These are phyloP conservation scores for Calonectria honghensis DNA, from an alignment of 2,329 filamentous ascomycete genomes.

Conservation along the genomic window DNA sequence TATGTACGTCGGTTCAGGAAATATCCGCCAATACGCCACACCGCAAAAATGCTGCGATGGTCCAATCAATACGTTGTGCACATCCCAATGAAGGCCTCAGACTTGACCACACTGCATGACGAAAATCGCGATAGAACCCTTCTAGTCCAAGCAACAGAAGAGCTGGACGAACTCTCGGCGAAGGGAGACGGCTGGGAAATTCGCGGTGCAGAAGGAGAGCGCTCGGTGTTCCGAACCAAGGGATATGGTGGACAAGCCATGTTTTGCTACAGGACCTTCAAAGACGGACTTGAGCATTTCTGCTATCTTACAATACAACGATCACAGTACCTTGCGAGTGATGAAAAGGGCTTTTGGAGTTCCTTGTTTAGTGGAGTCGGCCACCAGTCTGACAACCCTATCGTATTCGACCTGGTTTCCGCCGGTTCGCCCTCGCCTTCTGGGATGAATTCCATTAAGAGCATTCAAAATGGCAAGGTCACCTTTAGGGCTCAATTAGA, in stretches of 20 bases:
- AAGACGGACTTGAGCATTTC: background rate
- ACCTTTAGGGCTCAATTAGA: background rate
- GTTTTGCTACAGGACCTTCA: conserved; percentile 11
- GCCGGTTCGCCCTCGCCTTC: background rate
- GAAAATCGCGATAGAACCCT: background rate
- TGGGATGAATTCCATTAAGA: background rate
- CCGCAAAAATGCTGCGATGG: background rate
- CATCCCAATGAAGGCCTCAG: background rate
- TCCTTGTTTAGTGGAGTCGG: background rate
- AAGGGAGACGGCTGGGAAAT: background rate
- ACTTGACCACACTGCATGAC: background rate
- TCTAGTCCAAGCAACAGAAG: conserved; percentile 2
- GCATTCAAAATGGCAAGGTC: background rate
- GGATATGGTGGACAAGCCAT: background rate
- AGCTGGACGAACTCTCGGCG: background rate
- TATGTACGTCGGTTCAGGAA: conserved; percentile 2
- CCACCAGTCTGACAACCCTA: background rate
- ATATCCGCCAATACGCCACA: background rate
- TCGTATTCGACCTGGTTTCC: background rate
- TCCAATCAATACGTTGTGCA: conserved; percentile 8
- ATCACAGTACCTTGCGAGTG: background rate
- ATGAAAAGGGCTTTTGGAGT: background rate
- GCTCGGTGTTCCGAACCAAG: background rate
- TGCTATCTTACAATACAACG: background rate
- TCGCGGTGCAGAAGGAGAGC: background rate